phyloP scores from a whole-genome alignment of 1,139 yeast genomes.

The Kodamaea sp. region DNA sequence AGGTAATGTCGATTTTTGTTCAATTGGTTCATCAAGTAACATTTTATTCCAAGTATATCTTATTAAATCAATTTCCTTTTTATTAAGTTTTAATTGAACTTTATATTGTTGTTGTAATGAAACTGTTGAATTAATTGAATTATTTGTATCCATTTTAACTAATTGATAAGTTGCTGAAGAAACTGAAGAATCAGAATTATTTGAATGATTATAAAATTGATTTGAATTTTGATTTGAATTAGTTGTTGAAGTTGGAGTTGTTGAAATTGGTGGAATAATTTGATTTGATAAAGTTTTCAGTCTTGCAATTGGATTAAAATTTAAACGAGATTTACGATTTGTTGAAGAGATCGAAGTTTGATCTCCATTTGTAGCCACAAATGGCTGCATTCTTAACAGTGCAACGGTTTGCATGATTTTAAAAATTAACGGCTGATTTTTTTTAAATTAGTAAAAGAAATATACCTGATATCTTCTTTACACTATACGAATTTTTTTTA shows the following conservation, averaged over 20 bases:
- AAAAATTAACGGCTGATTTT: too few relatives aligned
- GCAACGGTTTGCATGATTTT: constrained; percentile 13
- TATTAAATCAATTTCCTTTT: constrained; percentile 37
- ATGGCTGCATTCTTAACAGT: constrained; percentile 14
- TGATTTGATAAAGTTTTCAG: constrained; percentile 10
- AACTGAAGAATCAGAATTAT: constrained; percentile 10
- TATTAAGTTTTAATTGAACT: constrained; percentile 27
- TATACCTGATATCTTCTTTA: too few relatives aligned
- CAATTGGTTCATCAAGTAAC: constrained; percentile 37
- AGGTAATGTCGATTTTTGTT: constrained; percentile 22
- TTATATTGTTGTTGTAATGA: constrained; percentile 24
- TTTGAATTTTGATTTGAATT: not conserved
- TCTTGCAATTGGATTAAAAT: constrained; percentile 13
- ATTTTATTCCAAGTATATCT: constrained; percentile 45
- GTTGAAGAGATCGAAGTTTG: constrained; percentile 9
- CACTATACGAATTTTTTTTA: too few relatives aligned
- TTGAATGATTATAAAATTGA: constrained; percentile 4
- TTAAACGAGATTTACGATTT: constrained; percentile 12
- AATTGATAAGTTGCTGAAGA: constrained; percentile 28
- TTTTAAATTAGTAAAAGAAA: too few relatives aligned
- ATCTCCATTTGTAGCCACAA: constrained; percentile 4
- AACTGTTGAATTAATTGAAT: constrained; percentile 40
- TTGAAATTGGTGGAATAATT: constrained; percentile 1
- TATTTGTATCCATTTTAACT: constrained; percentile 41
- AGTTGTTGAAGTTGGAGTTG: not conserved